A percentile compares a stretch with the other conserved stretches of the same genome.
These are phyloP conservation scores for Gamarada debralockiae DNA, from an alignment of 495 filamentous ascomycete species.

Conservation along the genomic window DNA sequence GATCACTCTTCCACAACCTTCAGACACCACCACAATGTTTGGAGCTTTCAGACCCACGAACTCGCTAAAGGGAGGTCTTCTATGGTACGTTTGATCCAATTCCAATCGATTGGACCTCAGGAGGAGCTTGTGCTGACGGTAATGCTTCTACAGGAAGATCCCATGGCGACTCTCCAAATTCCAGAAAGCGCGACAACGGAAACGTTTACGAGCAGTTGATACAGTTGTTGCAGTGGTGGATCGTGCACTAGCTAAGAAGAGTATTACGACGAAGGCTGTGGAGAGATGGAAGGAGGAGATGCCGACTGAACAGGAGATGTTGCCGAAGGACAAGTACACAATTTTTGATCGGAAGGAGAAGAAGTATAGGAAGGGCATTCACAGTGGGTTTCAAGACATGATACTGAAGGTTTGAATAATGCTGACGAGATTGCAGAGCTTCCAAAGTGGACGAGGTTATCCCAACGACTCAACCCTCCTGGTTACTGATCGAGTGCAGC, in stretches of 20 bases:
- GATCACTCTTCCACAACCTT: not conserved
- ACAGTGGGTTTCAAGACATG: slow-evolving; percentile 63
- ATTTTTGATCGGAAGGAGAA: slow-evolving; percentile 96
- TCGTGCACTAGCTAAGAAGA: slow-evolving; percentile 67
- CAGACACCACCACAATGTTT: slow-evolving; percentile 52
- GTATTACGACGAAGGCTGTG: slow-evolving; percentile 64
- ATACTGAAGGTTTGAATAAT: not conserved
- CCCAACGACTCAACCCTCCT: slow-evolving; percentile 87
- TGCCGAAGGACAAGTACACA: slow-evolving; percentile 95
- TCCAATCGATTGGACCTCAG: not conserved
- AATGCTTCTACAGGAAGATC: slow-evolving; percentile 69
- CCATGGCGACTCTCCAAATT: slow-evolving; percentile 90
- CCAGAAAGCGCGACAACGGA: slow-evolving; percentile 87
- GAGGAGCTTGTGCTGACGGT: slow-evolving; percentile 4
- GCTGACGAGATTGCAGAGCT: slow-evolving; percentile 53
- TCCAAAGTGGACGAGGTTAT: slow-evolving; percentile 94
- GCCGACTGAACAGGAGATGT: slow-evolving; percentile 94
- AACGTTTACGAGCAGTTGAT: slow-evolving; percentile 83
- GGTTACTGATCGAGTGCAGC: slow-evolving; percentile 62
- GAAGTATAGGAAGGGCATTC: slow-evolving; percentile 91
- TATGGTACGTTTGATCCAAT: slow-evolving; percentile 57
- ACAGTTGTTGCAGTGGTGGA: slow-evolving; percentile 72
- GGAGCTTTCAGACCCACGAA: slow-evolving; percentile 77
- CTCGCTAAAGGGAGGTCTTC: slow-evolving; percentile 72
- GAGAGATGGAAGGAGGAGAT: slow-evolving; percentile 91